Conservation (phyloP, 2,329 filamentous ascomycete species). For the Phaeosphaeriaceae sp. region DNA sequence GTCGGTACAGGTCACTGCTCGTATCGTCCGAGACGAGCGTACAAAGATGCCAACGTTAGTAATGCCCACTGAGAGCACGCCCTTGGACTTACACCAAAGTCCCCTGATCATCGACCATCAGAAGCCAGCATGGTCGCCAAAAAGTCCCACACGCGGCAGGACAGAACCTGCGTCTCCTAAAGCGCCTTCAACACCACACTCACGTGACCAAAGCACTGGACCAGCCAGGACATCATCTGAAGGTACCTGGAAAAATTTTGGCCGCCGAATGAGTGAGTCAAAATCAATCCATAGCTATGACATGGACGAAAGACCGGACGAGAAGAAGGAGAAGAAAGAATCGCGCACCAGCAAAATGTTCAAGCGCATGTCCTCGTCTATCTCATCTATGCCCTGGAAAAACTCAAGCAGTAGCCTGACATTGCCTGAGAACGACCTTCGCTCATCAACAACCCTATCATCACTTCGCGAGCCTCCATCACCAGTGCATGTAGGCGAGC, state of each 20-base stretch:
- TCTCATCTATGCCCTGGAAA: constrained; percentile 60
- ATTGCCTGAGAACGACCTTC: constrained; percentile 48
- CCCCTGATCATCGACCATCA: constrained; percentile 71
- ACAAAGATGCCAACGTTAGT: constrained; percentile 38
- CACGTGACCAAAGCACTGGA: constrained; percentile 36
- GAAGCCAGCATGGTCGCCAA: constrained; percentile 30
- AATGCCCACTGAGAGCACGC: constrained; percentile 58
- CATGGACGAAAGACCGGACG: constrained; percentile 49
- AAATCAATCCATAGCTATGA: constrained; percentile 40
- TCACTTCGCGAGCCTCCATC: constrained; percentile 54
- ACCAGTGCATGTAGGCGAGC: constrained; percentile 78
- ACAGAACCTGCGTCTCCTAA: constrained; percentile 41
- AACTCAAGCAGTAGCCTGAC: constrained; percentile 50
- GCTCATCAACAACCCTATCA: constrained; percentile 28
- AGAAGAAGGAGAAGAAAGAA: constrained; percentile 60
- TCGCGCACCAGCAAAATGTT: constrained; percentile 67
- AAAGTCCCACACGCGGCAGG: constrained; percentile 35
- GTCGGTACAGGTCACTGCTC: constrained; percentile 86
- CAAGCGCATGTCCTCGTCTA: constrained; percentile 69
- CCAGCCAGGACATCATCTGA: constrained; percentile 49
- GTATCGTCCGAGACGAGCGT: constrained; percentile 73
- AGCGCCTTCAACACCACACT: constrained; percentile 39
- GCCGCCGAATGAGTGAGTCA: constrained; percentile 47
- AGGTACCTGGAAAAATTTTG: constrained; percentile 47
- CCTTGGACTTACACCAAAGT: constrained; percentile 60